A percentile compares a stretch with the other conserved stretches of the same genome.
Evolutionary conservation across 345 rosid genomes (phyloP).

Genomic region (Melaleuca alternifolia): DNA sequence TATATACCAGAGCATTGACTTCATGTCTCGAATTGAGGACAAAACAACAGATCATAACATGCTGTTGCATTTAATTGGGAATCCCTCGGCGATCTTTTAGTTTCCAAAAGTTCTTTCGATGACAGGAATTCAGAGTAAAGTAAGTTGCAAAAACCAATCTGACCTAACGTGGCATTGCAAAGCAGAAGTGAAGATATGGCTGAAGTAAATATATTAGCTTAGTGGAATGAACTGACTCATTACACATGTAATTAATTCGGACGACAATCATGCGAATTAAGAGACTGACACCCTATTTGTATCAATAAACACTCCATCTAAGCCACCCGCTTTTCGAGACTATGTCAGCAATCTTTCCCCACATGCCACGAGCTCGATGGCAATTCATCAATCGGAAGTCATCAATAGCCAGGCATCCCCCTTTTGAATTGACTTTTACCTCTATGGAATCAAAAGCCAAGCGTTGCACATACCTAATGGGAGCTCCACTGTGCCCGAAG

Average conservation of each 20-base stretch:
- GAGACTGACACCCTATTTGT: not conserved
- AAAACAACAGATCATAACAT: not conserved
- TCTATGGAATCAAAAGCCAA: not conserved
- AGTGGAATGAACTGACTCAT: not conserved
- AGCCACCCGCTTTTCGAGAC: not conserved
- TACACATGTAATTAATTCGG: not conserved
- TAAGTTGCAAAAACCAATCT: not conserved
- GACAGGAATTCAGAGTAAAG: not conserved
- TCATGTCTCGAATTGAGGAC: not conserved
- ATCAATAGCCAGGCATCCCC: not conserved
- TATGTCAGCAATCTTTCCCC: not conserved
- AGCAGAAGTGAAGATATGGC: not conserved
- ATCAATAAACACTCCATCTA: not conserved
- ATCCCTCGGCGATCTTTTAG: not conserved
- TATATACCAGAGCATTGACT: not conserved
- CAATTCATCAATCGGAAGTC: too few species aligned
- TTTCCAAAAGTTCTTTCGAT: not conserved
- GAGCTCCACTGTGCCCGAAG: conserved; percentile 51
- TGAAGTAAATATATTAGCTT: not conserved
- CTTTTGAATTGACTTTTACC: not conserved
- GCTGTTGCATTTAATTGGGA: not conserved
- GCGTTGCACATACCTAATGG: conserved; percentile 31
- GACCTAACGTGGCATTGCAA: not conserved
- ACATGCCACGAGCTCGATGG: not conserved
- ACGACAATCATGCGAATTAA: not conserved